Evolutionary conservation across 163 green algal genomes (phyloP).

Genomic region (Scenedesmus sp.): DNA sequence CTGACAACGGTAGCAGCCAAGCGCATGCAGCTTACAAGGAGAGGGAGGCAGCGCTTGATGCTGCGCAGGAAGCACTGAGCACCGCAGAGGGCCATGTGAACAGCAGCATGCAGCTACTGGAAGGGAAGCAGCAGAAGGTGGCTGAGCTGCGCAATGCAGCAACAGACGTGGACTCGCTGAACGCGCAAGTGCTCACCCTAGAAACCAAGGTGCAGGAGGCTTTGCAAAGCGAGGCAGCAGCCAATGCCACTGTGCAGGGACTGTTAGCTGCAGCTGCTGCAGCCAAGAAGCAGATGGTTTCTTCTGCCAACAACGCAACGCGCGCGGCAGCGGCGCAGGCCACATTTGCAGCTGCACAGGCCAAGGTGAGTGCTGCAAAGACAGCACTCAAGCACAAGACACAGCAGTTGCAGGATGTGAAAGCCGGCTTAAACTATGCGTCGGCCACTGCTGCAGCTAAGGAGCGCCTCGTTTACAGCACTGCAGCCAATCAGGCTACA

Average conservation of each 20-base stretch:
- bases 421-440: background rate
- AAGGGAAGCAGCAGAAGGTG: background rate
- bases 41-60: background rate
- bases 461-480: background rate
- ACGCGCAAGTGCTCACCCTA: background rate
- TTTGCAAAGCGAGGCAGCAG: background rate
- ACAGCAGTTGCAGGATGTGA: background rate
- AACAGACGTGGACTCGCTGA: background rate
- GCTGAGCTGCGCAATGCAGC: background rate
- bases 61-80: background rate
- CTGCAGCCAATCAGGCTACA: background rate
- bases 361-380: background rate
- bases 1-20: conserved; percentile 15
- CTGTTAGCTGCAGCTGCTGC: background rate
- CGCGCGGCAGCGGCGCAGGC: conserved; percentile 1
- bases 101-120: background rate
- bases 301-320: background rate
- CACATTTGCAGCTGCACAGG: background rate
- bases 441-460: background rate
- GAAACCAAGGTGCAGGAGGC: background rate
- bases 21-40: background rate
- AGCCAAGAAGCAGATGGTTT: conserved; percentile 1
- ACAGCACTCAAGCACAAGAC: background rate
- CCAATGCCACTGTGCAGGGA: background rate
- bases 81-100: background rate